Conservation (phyloP, 768 basidiomycete genomes). For the Suillus alpinus region DNA sequence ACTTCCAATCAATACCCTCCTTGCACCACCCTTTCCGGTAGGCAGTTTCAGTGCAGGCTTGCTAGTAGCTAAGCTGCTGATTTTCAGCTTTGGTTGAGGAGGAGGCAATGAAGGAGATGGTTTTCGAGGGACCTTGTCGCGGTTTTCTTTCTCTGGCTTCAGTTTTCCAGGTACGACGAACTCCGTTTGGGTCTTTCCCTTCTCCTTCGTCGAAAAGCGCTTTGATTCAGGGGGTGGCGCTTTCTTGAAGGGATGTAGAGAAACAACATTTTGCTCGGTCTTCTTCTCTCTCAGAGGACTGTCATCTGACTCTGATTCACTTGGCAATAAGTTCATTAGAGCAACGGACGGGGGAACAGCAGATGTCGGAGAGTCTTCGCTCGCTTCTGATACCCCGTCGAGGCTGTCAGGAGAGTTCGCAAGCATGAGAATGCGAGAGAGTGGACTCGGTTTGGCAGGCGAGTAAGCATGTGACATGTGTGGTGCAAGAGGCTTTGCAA, state of each 20-base stretch:
- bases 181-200: slow-evolving; percentile 36
- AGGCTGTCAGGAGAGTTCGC: slow-evolving; percentile 54
- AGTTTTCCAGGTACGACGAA: slow-evolving; percentile 21
- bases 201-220: slow-evolving; percentile 36
- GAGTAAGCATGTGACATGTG: slow-evolving; percentile 82
- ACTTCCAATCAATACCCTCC: slow-evolving; percentile 67
- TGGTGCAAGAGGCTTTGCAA: slow-evolving; percentile 66
- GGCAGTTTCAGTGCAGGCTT: slow-evolving; percentile 30
- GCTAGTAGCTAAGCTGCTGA: slow-evolving; percentile 2
- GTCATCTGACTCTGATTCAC: slow-evolving; percentile 46
- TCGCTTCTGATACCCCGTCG: slow-evolving; percentile 10
- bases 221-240: slow-evolving; percentile 13
- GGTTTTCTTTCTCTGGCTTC: slow-evolving; percentile 36
- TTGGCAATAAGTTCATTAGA: slow-evolving; percentile 25
- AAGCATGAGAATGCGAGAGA: slow-evolving; percentile 76
- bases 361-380: slow-evolving; percentile 25
- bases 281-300: slow-evolving; percentile 56
- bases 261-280: slow-evolving; percentile 31
- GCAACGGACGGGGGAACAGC: slow-evolving; percentile 18
- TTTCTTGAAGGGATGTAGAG: slow-evolving; percentile 25
- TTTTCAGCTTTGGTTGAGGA: slow-evolving; percentile 13
- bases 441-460: slow-evolving; percentile 74
- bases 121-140: slow-evolving; percentile 31
- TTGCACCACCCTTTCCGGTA: slow-evolving; percentile 46
- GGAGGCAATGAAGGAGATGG: slow-evolving; percentile 21